Base-by-base conservation (phyloP, 441 rosid species). In the Syzygium syzygioides region DNA sequence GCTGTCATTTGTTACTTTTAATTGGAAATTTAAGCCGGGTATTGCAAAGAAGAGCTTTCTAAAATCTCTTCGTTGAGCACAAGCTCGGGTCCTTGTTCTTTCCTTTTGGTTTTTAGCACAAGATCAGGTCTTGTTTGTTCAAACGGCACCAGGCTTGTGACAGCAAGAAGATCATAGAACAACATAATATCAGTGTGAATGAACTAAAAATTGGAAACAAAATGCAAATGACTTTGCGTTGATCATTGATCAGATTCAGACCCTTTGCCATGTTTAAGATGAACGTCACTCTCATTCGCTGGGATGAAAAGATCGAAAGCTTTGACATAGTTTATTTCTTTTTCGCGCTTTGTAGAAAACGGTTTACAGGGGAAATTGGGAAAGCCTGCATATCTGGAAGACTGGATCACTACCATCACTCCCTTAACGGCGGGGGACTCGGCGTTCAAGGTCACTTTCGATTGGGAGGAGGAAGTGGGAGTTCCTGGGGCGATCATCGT, bases 401-500 rank as follows among this genome's bases (percentile, higher is more conserved):
- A 95, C 6, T 95, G 98, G 98, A 91, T 90, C 80, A 90, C 96
- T 7, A 92, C 93, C 17, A 66, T 86, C 79, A 89, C 94, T 34
- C 88, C 96, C 0, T 71, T 93, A 89, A 90, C 92, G 32, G 90
- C 95, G 3, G 98, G 98, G 20, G 99, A 97, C 86, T 91, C 97
- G 2, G 94, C 93, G 7, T 97, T 91, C 93, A 89, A 88, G 54
- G 95, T 96, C 41, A 90, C 92, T 1, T 95, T 97, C 52, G 94
- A 97, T 54, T 94, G 93, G 92, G 94, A 96, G 6, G 90, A 91
- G 20, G 94, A 91, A 54, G 88, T 95, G 53, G 98, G 96, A 41
- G 59, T 88, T 85, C 99, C 99, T 4, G 99, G 98, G 85, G 99
- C 96, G 0, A 89, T 97, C 90, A 71, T 92, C 14, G 89, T 97